Base-by-base conservation (phyloP, 192 early-diverging fungal species). In the Backusella westeae region DNA sequence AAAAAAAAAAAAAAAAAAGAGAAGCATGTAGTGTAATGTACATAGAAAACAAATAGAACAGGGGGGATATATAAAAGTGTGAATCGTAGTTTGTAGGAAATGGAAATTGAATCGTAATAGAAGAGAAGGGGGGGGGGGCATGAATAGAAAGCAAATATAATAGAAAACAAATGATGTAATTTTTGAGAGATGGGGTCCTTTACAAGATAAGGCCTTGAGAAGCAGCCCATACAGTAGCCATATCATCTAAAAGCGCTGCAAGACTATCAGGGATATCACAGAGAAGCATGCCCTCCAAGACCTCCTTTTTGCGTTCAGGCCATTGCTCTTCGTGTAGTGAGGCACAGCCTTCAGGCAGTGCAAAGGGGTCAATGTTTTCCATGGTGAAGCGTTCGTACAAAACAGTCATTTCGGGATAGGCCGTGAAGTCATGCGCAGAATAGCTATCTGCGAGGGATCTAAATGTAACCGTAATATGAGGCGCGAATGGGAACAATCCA, bases 401-500 rank as follows among this genome's bases (percentile, higher is more conserved):
- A 1, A 75, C 14, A 0, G 65, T 67, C 21, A 75, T 41, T 3
- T 75, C 74, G 7, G 74, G 74, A 34, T 71, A 71, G 10, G n/a
- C 23, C 6, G 10, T 23, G 34, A 38, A 41, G 4, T 67, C 65
- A 56, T 73, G 34, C 6, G 34, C 46, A 6, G 72, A 52, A 34
- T 39, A 29, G 44, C 41, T 46, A 59, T 68, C 42, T 39, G 26
- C 36, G 32, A 78, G 63, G 2, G 42, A 44, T 63, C 69, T 38
- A 34, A 78, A 78, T 15, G 72, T 78, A 19, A 73, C 34, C 6
- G 77, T 14, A 49, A 78, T n/a, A 53, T 73, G 69, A 68, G 65
- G 71, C 7, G 77, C 77, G 39, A 78, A 78, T 10, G 72, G 65
- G 15, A 78, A 72, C 0, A 78, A 10, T 2, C 77, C 77, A 36